These are phyloP conservation scores for Albifimbria verrucaria DNA, from an alignment of 2,329 filamentous ascomycete species.

Conservation along the genomic window DNA sequence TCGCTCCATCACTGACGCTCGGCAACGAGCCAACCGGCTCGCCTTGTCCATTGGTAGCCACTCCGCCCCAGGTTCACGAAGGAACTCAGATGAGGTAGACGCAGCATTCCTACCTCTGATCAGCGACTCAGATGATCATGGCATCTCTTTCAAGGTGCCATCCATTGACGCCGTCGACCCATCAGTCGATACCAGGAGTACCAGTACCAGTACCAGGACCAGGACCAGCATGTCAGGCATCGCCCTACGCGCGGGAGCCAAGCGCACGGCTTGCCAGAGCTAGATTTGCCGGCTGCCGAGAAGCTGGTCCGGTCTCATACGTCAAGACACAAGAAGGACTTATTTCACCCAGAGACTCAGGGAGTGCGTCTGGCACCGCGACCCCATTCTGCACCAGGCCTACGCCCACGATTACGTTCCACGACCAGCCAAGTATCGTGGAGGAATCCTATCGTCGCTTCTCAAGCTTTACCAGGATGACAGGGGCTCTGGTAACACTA, in stretches of 20 bases:
- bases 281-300: slow-evolving; percentile 22
- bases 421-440: slow-evolving; percentile 64
- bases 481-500: slow-evolving; percentile 28
- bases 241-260: not conserved
- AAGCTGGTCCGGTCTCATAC: slow-evolving; percentile 31
- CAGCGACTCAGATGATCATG: slow-evolving; percentile 25
- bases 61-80: slow-evolving; percentile 33
- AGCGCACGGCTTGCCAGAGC: not conserved
- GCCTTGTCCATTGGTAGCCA: slow-evolving; percentile 36
- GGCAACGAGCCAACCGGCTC: slow-evolving; percentile 34
- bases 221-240: slow-evolving; percentile 17
- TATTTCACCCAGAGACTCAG: slow-evolving; percentile 24
- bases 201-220: slow-evolving; percentile 13
- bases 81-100: slow-evolving; percentile 29
- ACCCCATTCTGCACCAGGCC: slow-evolving; percentile 43
- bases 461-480: slow-evolving; percentile 65
- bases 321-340: slow-evolving; percentile 23
- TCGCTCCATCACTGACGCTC: slow-evolving; percentile 36
- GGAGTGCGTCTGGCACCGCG: slow-evolving; percentile 30
- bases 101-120: slow-evolving; percentile 30
- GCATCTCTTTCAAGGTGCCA: slow-evolving; percentile 11
- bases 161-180: slow-evolving; percentile 10
- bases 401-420: slow-evolving; percentile 58
- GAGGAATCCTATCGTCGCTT: slow-evolving; percentile 69
- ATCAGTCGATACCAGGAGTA: slow-evolving; percentile 20